These are phyloP conservation scores for Cordyceps militaris DNA, from an alignment of 2,329 filamentous ascomycete genomes.

Conservation along the genomic window DNA sequence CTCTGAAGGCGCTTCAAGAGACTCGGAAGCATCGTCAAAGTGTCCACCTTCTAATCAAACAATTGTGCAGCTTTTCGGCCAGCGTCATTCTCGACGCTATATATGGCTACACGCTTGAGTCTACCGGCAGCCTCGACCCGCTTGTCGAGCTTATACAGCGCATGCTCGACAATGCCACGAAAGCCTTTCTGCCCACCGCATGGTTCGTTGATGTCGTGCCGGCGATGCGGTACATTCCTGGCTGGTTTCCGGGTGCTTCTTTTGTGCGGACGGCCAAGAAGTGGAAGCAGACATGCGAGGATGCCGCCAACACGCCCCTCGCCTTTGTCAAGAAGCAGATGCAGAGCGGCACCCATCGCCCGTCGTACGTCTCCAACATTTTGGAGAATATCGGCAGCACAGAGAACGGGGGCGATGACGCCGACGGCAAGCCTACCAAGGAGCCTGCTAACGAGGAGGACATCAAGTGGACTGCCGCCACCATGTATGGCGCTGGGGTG, in stretches of 20 bases:
- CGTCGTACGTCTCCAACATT: constrained; percentile 17
- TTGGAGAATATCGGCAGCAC: constrained; percentile 11
- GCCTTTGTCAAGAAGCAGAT: constrained; percentile 17
- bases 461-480: constrained; percentile 15
- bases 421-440: background rate
- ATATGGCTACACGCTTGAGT: constrained; percentile 18
- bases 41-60: background rate
- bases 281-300: constrained; percentile 2
- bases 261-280: background rate
- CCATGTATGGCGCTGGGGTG: constrained; percentile 16
- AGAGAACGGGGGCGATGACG: background rate
- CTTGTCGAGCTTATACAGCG: constrained; percentile 16
- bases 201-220: background rate
- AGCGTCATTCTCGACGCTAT: constrained; percentile 13
- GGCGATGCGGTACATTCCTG: background rate
- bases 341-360: background rate
- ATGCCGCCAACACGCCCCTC: constrained; percentile 16
- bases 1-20: background rate
- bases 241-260: background rate
- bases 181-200: background rate
- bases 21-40: background rate
- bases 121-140: constrained; percentile 13
- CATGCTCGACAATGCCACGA: background rate
- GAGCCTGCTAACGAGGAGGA: constrained; percentile 11
- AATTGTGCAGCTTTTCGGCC: constrained; percentile 14